Evolutionary conservation across 345 rosid genomes (phyloP), one percentile per base, ranked within the genome.

Genomic region (Zanthoxylum bungeanum): DNA sequence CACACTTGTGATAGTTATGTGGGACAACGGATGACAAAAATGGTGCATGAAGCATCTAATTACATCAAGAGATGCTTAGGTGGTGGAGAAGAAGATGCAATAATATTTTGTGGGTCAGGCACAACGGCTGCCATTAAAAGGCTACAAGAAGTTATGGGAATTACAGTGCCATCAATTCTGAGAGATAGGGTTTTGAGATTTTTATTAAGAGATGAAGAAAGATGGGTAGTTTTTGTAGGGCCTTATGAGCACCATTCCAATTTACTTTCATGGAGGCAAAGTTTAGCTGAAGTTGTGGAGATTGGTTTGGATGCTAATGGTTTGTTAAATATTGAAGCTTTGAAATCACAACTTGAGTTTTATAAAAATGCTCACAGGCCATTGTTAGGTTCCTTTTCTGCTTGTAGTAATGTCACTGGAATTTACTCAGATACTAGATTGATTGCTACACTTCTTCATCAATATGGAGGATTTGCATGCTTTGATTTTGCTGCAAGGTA

Each of bases 211-310:
- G 17, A 31, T 7, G 84, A 86, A 42, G 80, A 85, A 36, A 80
- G 89, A 47, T 89, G 89, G 93, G 77, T 85, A 0, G 93, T 86
- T 1, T 83, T 89, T 31, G 74, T 85, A 0, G 93, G 93, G 1
- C 93, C 93, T 0, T 78, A 81, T 7, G 93, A 89, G 78, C 93
- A 89, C 75, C 93, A 89, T 55, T 89, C 91, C 0, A 89, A 89
- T 74, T 67, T 89, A 39, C 85, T 89, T 49, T 83, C 91, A 0
- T 89, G 93, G 93, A 55, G 93, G 30, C 88, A 86, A 55, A 83
- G 91, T 76, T 64, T 85, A 0, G 90, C 89, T 0, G 80, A 88
- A 73, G 91, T 88, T 5, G 55, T 88, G 3, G 88, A 88, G 77
- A 80, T 88, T 47, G 84, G 85, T 11, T 28, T 85, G 9, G 81